phyloP scores from a whole-genome alignment of 345 rosid species.

The Moricandia arvensis region DNA sequence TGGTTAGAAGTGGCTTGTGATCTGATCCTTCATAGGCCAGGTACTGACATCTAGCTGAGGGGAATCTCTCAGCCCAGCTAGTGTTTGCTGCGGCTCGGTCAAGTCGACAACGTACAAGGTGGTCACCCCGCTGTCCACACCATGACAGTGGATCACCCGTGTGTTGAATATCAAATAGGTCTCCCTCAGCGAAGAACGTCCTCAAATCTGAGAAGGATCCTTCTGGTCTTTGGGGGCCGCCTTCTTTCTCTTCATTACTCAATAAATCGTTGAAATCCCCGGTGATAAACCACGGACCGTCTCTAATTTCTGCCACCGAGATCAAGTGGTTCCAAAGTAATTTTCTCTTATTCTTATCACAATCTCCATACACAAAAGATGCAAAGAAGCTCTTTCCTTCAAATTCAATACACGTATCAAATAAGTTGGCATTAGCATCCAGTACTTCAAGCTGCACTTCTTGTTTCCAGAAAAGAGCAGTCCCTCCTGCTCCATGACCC shows the following conservation, averaged over 20 bases:
- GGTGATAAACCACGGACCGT: not conserved
- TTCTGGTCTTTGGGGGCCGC: not conserved
- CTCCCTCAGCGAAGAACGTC: not conserved
- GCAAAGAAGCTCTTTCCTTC: not conserved
- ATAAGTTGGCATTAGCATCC: not conserved
- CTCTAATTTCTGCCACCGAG: not conserved
- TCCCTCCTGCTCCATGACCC: not conserved
- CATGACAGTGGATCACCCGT: not conserved
- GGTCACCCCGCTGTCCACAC: not conserved
- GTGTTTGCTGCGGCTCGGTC: not conserved
- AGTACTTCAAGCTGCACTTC: not conserved
- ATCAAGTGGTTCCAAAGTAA: not conserved
- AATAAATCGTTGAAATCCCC: not conserved
- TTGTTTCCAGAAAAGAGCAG: not conserved
- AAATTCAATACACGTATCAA: accelerated
- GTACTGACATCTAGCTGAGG: not conserved
- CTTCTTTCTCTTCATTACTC: not conserved
- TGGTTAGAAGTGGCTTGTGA: not conserved
- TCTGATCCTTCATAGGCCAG: not conserved
- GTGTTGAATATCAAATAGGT: not conserved
- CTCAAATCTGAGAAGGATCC: not conserved
- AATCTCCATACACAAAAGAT: not conserved
- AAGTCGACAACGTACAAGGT: not conserved
- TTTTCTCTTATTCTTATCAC: not conserved
- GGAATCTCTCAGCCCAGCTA: not conserved